Percentiles rank a stretch among this genome's conserved stretches.
Evolutionary conservation across 208 protist genomes (phyloP).

Genomic region (Leishmania gerbilli): DNA sequence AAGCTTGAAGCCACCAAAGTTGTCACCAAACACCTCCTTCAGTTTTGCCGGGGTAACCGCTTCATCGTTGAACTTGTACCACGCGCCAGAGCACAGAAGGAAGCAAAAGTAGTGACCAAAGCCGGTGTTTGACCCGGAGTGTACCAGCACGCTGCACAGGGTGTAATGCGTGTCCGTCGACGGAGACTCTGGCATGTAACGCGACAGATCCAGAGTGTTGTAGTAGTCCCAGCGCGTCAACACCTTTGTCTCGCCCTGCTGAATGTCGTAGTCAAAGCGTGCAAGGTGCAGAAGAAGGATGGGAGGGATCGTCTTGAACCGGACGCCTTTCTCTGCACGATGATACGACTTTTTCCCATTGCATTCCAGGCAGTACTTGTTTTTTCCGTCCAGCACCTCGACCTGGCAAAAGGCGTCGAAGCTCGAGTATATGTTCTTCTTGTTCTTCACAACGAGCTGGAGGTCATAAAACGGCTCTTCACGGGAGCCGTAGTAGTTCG

Average conservation of each 20-base stretch:
- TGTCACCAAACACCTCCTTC: slow-evolving; percentile 85
- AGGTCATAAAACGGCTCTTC: slow-evolving; percentile 93
- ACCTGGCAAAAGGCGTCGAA: slow-evolving; percentile 88
- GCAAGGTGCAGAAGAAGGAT: slow-evolving; percentile 91
- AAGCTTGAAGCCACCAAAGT: slow-evolving; percentile 81
- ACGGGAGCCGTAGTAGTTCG: slow-evolving; percentile 70
- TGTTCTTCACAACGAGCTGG: slow-evolving; percentile 90
- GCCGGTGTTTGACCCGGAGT: slow-evolving; percentile 85
- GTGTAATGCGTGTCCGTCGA: slow-evolving; percentile 78
- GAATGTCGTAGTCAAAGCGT: slow-evolving; percentile 91
- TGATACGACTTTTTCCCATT: slow-evolving; percentile 82
- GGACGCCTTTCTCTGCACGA: slow-evolving; percentile 87
- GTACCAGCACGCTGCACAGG: slow-evolving; percentile 88
- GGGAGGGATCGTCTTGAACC: slow-evolving; percentile 78
- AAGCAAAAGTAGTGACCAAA: slow-evolving; percentile 93
- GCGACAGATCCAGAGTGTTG: slow-evolving; percentile 77
- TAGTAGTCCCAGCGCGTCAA: slow-evolving; percentile 88
- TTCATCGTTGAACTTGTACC: slow-evolving; percentile 94
- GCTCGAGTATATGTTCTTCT: slow-evolving; percentile 82
- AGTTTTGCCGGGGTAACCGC: slow-evolving; percentile 75
- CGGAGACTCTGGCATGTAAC: slow-evolving; percentile 77
- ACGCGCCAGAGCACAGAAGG: slow-evolving; percentile 60
- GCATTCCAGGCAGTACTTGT: slow-evolving; percentile 90
- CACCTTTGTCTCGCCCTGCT: slow-evolving; percentile 87
- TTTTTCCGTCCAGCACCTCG: slow-evolving; percentile 93